Percentiles rank a stretch among this genome's conserved stretches.
phyloP scores from a whole-genome alignment of 2,329 filamentous ascomycete genomes.

The Fusarium sp. region DNA sequence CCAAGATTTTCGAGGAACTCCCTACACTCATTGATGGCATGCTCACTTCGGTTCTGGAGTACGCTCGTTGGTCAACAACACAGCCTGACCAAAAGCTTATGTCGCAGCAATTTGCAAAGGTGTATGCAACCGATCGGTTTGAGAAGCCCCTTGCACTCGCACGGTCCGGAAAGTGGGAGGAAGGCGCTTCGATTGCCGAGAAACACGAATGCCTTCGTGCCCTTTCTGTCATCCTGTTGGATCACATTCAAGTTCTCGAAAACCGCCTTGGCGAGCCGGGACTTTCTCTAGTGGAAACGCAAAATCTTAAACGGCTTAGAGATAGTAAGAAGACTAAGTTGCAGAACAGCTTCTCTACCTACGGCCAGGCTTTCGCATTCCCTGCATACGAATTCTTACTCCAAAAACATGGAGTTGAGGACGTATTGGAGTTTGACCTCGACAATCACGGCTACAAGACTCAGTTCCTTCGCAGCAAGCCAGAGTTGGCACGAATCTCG shows the following conservation, averaged over 20 bases:
- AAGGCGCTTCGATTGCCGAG: slow-evolving; percentile 69
- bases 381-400: slow-evolving; percentile 86
- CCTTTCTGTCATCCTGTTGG: slow-evolving; percentile 67
- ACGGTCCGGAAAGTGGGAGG: slow-evolving; percentile 67
- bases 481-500: slow-evolving; percentile 79
- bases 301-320: slow-evolving; percentile 52
- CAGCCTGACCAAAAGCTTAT: slow-evolving; percentile 59
- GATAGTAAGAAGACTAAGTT: slow-evolving; percentile 59
- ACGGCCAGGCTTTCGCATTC: slow-evolving; percentile 75
- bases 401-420: slow-evolving; percentile 71
- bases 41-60: slow-evolving; percentile 66
- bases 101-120: slow-evolving; percentile 60
- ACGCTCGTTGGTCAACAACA: slow-evolving; percentile 62
- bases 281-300: slow-evolving; percentile 47
- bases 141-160: slow-evolving; percentile 66
- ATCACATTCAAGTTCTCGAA: slow-evolving; percentile 61
- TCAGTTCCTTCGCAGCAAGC: slow-evolving; percentile 78
- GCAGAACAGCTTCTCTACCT: slow-evolving; percentile 71
- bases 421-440: slow-evolving; percentile 77
- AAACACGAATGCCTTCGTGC: slow-evolving; percentile 67
- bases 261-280: slow-evolving; percentile 45
- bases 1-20: slow-evolving; percentile 61
- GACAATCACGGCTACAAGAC: slow-evolving; percentile 80
- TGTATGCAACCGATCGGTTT: slow-evolving; percentile 64
- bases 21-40: slow-evolving; percentile 67